Conservation (phyloP, 139 green algal genomes). For the Trebouxia sp. region DNA sequence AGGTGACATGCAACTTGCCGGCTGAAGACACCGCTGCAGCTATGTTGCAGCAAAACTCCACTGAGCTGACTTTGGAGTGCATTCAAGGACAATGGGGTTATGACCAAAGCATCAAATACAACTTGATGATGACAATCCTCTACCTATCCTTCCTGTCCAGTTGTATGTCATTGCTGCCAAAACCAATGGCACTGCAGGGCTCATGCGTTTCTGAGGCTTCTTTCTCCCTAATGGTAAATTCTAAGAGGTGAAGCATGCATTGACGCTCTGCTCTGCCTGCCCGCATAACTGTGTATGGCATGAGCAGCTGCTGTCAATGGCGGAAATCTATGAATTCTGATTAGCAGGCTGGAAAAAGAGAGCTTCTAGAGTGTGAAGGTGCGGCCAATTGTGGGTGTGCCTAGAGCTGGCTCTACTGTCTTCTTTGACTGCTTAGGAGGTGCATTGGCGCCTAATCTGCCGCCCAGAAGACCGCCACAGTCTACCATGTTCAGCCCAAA, state of each 20-base stretch:
- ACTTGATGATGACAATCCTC: neutral
- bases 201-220: too few relatives aligned
- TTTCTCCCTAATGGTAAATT: too few relatives aligned
- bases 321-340: too few relatives aligned
- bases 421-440: neutral
- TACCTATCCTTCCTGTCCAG: neutral
- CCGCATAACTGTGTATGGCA: neutral
- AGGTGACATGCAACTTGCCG: too few relatives aligned
- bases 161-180: too few relatives aligned
- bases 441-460: slow-evolving; percentile 45
- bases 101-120: slow-evolving; percentile 20
- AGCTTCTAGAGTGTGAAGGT: slow-evolving; percentile 19
- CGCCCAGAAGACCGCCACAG: slow-evolving; percentile 58
- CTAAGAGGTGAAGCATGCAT: too few relatives aligned
- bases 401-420: neutral
- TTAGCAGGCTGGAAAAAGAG: too few relatives aligned
- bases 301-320: neutral
- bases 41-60: neutral
- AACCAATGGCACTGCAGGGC: too few relatives aligned
- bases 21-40: neutral
- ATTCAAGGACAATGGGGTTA: too few relatives aligned
- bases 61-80: neutral
- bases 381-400: slow-evolving; percentile 5
- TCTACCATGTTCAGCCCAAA: slow-evolving; percentile 83
- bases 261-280: too few relatives aligned